Conservation (phyloP, 1,139 yeast genomes). For the Debaryomycetaceae sp. region DNA sequence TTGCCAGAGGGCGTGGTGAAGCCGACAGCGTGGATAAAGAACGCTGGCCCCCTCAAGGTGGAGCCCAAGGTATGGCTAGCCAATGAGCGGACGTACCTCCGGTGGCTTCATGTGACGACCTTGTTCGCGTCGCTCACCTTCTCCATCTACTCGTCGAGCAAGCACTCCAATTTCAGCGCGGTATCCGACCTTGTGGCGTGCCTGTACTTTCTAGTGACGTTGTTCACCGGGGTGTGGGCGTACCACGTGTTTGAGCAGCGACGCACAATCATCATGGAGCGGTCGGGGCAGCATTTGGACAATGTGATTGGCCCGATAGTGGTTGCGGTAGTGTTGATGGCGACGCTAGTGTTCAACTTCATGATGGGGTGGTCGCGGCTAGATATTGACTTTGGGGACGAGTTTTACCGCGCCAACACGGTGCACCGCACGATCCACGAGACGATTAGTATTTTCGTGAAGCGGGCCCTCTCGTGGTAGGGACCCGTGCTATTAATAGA, state of each 20-base stretch:
- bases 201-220: conserved; percentile 65
- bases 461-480: no score
- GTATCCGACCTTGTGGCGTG: conserved; percentile 64
- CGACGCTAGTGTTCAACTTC: conserved; percentile 65
- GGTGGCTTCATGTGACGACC: conserved; percentile 69
- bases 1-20: conserved; percentile 85
- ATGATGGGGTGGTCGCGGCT: conserved; percentile 43
- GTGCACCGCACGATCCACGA: conserved; percentile 26
- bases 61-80: conserved; percentile 84
- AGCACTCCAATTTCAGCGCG: conserved; percentile 43
- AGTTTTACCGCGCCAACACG: conserved; percentile 23
- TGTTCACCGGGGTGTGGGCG: conserved; percentile 86
- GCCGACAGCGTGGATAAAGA: conserved; percentile 71
- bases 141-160: conserved; percentile 67
- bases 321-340: conserved; percentile 57
- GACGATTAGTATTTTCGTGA: conserved; percentile 10
- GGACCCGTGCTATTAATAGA: no score
- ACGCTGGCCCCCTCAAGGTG: conserved; percentile 68
- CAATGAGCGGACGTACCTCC: conserved; percentile 67
- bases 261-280: conserved; percentile 59
- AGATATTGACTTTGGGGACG: conserved; percentile 13
- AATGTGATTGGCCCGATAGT: conserved; percentile 82
- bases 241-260: conserved; percentile 66
- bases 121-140: conserved; percentile 85
- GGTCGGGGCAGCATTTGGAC: conserved; percentile 83